phyloP scores from a whole-genome alignment of 139 green algal species.

The Gonium pectorale region DNA sequence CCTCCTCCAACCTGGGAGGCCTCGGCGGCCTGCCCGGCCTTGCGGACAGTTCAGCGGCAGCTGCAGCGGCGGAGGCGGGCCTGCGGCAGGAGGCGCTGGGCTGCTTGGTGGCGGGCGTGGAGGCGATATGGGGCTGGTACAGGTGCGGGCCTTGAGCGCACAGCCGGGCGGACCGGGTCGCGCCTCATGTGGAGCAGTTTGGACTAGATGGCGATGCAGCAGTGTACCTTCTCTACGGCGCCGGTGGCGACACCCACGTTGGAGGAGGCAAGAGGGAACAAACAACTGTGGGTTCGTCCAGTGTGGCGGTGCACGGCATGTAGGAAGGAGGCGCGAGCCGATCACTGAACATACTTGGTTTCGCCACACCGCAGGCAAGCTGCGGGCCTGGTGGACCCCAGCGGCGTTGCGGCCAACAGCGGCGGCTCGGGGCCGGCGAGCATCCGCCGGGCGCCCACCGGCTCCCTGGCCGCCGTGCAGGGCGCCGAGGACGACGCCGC shows the following conservation, averaged over 20 bases:
- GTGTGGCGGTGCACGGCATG: no score
- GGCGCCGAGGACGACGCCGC: slow-evolving; percentile 10
- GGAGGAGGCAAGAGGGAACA: no score
- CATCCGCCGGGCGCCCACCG: not conserved
- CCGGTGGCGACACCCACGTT: no score
- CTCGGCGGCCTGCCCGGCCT: not conserved
- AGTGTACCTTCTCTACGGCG: no score
- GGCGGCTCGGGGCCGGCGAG: no score
- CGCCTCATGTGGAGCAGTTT: no score
- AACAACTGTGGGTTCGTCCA: no score
- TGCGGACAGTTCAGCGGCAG: not conserved
- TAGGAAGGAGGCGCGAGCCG: no score
- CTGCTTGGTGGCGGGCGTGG: slow-evolving; percentile 73
- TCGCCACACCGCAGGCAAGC: not conserved
- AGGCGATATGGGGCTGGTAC: slow-evolving; percentile 79
- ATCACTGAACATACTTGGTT: no score
- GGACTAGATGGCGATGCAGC: no score
- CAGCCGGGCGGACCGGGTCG: no score
- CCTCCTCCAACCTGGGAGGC: no score
- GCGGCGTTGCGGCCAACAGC: not conserved
- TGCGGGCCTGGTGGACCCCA: not conserved
- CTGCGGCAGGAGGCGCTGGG: slow-evolving; percentile 81
- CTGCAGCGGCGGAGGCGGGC: not conserved
- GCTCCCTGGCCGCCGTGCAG: not conserved
- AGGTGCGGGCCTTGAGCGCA: slow-evolving; percentile 22